Percentiles rank a stretch among this genome's conserved stretches.
Conservation (phyloP, 225 moss, liverwort and hornwort genomes). For the Ulota crispa region DNA sequence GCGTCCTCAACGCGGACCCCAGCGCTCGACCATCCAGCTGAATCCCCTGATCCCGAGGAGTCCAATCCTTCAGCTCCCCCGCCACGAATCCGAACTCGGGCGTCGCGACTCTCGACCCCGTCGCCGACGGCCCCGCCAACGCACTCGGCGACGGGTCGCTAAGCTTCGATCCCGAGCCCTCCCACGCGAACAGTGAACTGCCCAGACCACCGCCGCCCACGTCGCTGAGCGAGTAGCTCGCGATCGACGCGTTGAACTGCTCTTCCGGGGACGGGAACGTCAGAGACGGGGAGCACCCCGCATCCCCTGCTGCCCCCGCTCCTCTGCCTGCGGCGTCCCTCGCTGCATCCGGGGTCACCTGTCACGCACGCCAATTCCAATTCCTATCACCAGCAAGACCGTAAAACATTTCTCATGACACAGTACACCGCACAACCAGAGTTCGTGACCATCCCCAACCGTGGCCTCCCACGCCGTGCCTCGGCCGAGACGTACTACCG, state of each 20-base stretch:
- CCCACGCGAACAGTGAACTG: slow-evolving; percentile 51
- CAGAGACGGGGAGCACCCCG: slow-evolving; percentile 11
- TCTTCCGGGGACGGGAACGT: slow-evolving; percentile 47
- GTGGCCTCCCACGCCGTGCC: background rate
- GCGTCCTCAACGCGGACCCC: slow-evolving; percentile 21
- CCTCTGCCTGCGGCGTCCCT: background rate
- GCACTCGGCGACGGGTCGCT: slow-evolving; percentile 1
- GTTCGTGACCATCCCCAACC: background rate
- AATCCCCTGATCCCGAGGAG: slow-evolving; percentile 18
- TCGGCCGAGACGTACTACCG: background rate
- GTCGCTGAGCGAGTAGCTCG: slow-evolving; percentile 8
- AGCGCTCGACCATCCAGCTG: slow-evolving; percentile 14
- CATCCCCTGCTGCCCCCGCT: background rate
- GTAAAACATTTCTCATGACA: background rate
- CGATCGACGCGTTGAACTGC: slow-evolving; percentile 45
- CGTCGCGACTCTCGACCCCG: background rate
- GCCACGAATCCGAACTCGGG: slow-evolving; percentile 22
- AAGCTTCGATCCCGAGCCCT: slow-evolving; percentile 17
- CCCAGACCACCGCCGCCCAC: background rate
- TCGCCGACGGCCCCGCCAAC: background rate
- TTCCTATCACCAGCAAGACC: background rate
- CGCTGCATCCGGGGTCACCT: slow-evolving; percentile 33
- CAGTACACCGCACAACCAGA: too few relatives aligned
- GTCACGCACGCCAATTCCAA: background rate
- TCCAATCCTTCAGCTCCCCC: slow-evolving; percentile 45